Conservation (phyloP, 371 early-diverging fungal species). For the Saksenaea oblongispora region DNA sequence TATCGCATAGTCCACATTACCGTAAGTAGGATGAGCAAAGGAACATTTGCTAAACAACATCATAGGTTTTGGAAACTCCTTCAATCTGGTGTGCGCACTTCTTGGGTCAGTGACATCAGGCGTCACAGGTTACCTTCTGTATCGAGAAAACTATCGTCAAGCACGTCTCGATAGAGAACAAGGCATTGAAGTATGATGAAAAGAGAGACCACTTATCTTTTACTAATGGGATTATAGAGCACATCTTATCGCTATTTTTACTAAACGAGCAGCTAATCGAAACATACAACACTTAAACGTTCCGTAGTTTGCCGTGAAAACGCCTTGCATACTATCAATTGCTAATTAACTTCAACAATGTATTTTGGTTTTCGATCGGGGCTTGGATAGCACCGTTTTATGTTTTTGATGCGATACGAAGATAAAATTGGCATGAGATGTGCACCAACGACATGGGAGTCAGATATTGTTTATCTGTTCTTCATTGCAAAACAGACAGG, state of each 20-base stretch:
- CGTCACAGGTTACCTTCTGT: conserved; percentile 16
- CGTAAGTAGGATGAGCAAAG: conserved; percentile 11
- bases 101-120: conserved; percentile 11
- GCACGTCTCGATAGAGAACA: conserved; percentile 1
- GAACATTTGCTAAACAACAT: neutral
- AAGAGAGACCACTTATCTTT: neutral
- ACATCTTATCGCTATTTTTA: neutral
- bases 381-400: too few species aligned
- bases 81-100: conserved; percentile 17
- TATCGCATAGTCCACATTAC: conserved; percentile 26
- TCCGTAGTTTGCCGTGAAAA: too few species aligned
- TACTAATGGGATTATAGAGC: neutral
- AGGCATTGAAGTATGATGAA: neutral
- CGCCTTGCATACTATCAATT: too few species aligned
- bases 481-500: too few species aligned
- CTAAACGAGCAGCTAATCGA: neutral
- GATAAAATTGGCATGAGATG: too few species aligned
- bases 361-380: too few species aligned
- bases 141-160: conserved; percentile 17
- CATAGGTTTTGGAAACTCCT: conserved; percentile 22
- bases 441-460: too few species aligned
- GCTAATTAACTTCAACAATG: too few species aligned
- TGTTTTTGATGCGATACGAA: too few species aligned
- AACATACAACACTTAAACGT: too few species aligned
- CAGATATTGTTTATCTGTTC: too few species aligned